These are phyloP conservation scores for Boletus semigastroideus DNA, from an alignment of 1,284 basidiomycete genomes.

Conservation along the genomic window DNA sequence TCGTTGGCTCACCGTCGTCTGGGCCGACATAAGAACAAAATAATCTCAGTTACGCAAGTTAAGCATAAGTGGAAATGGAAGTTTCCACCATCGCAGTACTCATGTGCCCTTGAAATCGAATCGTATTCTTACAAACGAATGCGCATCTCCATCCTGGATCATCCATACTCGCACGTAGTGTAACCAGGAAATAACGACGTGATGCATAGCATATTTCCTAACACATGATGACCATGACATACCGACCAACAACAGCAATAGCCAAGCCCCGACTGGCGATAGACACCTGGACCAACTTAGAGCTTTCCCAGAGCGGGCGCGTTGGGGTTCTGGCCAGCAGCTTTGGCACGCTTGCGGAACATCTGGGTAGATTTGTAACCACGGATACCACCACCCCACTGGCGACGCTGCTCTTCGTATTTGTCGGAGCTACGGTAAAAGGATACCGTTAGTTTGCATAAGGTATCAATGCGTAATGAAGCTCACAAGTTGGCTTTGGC, in stretches of 20 bases:
- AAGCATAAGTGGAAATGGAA: no score
- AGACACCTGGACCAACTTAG: slow-evolving; percentile 29
- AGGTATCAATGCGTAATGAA: neutral
- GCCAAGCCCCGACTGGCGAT: neutral
- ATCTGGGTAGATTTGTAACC: slow-evolving; percentile 92
- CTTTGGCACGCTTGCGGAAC: slow-evolving; percentile 94
- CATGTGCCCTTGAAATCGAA: no score
- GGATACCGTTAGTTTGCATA: slow-evolving; percentile 2
- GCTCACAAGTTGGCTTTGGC: slow-evolving; percentile 96
- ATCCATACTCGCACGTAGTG: slow-evolving; percentile 1
- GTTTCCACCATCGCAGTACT: no score
- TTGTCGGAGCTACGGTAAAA: slow-evolving; percentile 78
- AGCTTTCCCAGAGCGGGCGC: slow-evolving; percentile 63
- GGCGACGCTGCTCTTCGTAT: slow-evolving; percentile 87
- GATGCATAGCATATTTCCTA: slow-evolving; percentile 18
- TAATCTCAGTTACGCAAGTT: no score
- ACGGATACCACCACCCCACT: slow-evolving; percentile 96
- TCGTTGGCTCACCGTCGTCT: slow-evolving; percentile 2
- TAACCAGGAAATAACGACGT: slow-evolving; percentile 3
- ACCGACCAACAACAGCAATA: slow-evolving; percentile 1
- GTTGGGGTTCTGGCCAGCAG: slow-evolving; percentile 65
- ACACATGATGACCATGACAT: slow-evolving; percentile 15
- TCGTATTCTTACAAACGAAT: neutral
- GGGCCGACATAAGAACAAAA: no score
- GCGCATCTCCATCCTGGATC: neutral